phyloP scores from a whole-genome alignment of 495 filamentous ascomycete species.

The Chaetomidium leptoderma region DNA sequence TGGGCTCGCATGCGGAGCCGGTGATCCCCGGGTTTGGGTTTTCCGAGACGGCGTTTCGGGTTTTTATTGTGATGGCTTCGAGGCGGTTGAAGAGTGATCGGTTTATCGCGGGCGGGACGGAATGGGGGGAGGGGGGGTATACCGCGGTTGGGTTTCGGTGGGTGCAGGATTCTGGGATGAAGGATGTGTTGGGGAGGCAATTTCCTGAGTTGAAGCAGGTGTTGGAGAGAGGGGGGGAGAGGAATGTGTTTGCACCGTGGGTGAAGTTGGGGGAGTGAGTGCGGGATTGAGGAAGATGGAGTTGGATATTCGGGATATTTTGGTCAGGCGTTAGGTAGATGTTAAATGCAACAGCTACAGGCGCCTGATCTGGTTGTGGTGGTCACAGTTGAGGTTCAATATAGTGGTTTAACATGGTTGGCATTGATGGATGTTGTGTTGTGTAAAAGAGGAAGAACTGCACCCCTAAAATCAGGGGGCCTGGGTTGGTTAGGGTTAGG shows the following conservation, averaged over 20 bases:
- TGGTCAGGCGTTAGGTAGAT: no score
- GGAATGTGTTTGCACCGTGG: constrained; percentile 42
- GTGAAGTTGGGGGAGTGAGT: constrained; percentile 26
- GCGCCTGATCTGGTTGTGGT: no score
- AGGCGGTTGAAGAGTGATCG: constrained; percentile 41
- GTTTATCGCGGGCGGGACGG: constrained; percentile 32
- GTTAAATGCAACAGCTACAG: no score
- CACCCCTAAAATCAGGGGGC: no score
- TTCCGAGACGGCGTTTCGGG: constrained; percentile 39
- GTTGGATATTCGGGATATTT: no score
- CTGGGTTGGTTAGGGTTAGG: no score
- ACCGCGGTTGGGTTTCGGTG: constrained; percentile 39
- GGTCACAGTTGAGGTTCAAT: no score
- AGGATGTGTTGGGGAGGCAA: constrained; percentile 33
- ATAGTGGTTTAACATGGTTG: no score
- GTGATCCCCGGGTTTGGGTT: constrained; percentile 43
- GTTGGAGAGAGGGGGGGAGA: constrained; percentile 16
- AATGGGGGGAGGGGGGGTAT: constrained; percentile 35
- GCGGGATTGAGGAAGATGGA: background rate
- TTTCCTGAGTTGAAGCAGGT: constrained; percentile 33
- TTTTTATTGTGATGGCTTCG: constrained; percentile 40
- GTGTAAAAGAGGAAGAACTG: no score
- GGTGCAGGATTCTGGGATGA: constrained; percentile 38
- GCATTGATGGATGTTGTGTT: no score
- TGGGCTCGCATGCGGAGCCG: constrained; percentile 38